Evolutionary conservation across 1,284 basidiomycete genomes (phyloP).

Genomic region (Naganishia liquefaciens): DNA sequence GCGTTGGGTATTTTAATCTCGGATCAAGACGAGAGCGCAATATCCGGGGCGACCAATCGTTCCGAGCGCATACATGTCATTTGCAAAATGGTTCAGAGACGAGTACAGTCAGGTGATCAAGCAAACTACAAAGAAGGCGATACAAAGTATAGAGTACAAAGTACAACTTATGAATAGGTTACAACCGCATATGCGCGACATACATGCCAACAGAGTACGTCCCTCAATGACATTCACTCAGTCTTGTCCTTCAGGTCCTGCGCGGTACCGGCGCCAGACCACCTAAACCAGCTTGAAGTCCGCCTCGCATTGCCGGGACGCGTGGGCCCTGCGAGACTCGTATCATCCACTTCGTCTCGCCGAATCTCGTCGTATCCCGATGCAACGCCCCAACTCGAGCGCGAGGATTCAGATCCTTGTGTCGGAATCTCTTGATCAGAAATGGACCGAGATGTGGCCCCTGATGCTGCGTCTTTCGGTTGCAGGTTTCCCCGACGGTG

Average conservation of each 20-base stretch:
- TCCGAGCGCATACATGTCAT: too few relatives aligned
- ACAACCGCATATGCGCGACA: not conserved
- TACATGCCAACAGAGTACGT: not conserved
- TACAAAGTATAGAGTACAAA: too few relatives aligned
- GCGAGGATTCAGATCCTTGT: conserved; percentile 5
- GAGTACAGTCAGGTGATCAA: too few relatives aligned
- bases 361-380: conserved; percentile 46
- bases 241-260: conserved; percentile 34
- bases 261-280: conserved; percentile 34
- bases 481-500: conserved; percentile 1
- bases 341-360: conserved; percentile 46
- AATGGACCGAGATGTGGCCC: conserved; percentile 18
- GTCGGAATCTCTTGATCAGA: conserved; percentile 26
- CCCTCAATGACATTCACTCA: conserved; percentile 20
- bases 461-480: not conserved
- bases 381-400: conserved; percentile 34
- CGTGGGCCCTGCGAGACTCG: not conserved
- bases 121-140: too few relatives aligned
- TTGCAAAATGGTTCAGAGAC: not conserved
- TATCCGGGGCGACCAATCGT: too few relatives aligned
- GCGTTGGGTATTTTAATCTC: too few relatives aligned
- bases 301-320: conserved; percentile 32
- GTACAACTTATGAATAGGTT: too few relatives aligned
- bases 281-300: conserved; percentile 47
- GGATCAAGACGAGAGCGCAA: too few relatives aligned